A percentile compares a stretch with the other conserved stretches of the same genome.
These are phyloP conservation scores for Discostella stelligera DNA, from an alignment of 352 stramenopile genomes.

Conservation along the genomic window DNA sequence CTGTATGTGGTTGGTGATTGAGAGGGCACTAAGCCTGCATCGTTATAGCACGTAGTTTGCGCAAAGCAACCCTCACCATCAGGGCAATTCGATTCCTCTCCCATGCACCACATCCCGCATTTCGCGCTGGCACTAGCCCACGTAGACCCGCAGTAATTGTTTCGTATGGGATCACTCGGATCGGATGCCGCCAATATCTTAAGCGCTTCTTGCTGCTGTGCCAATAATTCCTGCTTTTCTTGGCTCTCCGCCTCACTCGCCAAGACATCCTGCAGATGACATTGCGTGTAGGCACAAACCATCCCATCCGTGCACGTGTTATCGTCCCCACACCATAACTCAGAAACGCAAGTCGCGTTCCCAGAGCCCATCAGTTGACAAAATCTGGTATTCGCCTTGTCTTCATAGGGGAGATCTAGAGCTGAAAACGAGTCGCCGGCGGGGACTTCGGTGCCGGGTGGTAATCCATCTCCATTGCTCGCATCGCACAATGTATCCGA, in stretches of 20 bases:
- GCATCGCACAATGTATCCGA: slow-evolving; percentile 36
- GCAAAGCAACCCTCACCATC: slow-evolving; percentile 23
- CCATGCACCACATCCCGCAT: slow-evolving; percentile 17
- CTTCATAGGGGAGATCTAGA: slow-evolving; percentile 34
- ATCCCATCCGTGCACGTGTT: slow-evolving; percentile 27
- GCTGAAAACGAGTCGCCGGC: slow-evolving; percentile 16
- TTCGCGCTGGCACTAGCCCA: slow-evolving; percentile 21
- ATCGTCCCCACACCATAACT: slow-evolving; percentile 23
- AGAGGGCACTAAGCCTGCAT: slow-evolving; percentile 24
- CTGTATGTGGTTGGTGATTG: neutral
- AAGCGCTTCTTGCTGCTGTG: neutral
- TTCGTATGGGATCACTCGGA: slow-evolving; percentile 18
- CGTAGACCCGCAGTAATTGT: slow-evolving; percentile 16
- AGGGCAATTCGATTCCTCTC: slow-evolving; percentile 25
- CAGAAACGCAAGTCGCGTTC: slow-evolving; percentile 9
- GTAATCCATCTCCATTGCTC: slow-evolving; percentile 22
- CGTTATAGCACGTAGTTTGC: slow-evolving; percentile 27
- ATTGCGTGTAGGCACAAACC: slow-evolving; percentile 34
- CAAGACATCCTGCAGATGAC: slow-evolving; percentile 48
- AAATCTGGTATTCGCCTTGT: slow-evolving; percentile 50
- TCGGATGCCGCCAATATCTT: neutral
- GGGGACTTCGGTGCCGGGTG: neutral
- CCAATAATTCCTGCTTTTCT: neutral
- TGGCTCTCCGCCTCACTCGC: neutral
- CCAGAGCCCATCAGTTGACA: slow-evolving; percentile 11